phyloP scores from a whole-genome alignment of 768 basidiomycete species.

The Termitomyces sp. region DNA sequence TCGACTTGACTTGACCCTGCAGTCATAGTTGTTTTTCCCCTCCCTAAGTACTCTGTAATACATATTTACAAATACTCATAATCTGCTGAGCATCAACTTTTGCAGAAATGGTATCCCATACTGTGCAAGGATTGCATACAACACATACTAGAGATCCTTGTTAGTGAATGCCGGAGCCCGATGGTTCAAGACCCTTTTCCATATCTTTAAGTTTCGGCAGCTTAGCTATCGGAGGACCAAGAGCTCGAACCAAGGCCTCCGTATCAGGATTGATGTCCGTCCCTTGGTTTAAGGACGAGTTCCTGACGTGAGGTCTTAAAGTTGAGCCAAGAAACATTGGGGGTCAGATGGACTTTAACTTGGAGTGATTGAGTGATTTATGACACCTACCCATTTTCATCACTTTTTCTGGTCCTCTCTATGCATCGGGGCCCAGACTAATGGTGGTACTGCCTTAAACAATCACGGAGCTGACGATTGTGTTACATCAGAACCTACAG shows the following conservation, averaged over 20 bases:
- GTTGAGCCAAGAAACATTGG: too few species aligned
- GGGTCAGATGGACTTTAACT: too few species aligned
- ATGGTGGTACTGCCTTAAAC: too few species aligned
- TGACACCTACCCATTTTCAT: too few species aligned
- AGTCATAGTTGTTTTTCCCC: neutral
- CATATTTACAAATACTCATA: neutral
- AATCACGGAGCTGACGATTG: too few species aligned
- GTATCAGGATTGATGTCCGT: constrained; percentile 45
- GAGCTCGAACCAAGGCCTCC: constrained; percentile 43
- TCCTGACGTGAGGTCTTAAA: constrained; percentile 28
- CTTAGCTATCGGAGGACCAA: constrained; percentile 45
- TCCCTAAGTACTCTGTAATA: neutral
- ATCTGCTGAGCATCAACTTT: neutral
- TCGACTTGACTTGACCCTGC: constrained; percentile 5
- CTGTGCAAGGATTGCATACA: neutral
- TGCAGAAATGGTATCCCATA: neutral
- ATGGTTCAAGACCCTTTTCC: neutral
- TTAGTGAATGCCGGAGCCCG: neutral
- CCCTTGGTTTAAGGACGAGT: constrained; percentile 29
- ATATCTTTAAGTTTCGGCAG: neutral
- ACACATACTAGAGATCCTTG: neutral
- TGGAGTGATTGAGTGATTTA: neutral
- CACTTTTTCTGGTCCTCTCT: too few species aligned
- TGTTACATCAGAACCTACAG: too few species aligned
- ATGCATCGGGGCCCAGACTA: too few species aligned